Conservation (phyloP, 139 green algal genomes). For the Micromonas pusilla region DNA sequence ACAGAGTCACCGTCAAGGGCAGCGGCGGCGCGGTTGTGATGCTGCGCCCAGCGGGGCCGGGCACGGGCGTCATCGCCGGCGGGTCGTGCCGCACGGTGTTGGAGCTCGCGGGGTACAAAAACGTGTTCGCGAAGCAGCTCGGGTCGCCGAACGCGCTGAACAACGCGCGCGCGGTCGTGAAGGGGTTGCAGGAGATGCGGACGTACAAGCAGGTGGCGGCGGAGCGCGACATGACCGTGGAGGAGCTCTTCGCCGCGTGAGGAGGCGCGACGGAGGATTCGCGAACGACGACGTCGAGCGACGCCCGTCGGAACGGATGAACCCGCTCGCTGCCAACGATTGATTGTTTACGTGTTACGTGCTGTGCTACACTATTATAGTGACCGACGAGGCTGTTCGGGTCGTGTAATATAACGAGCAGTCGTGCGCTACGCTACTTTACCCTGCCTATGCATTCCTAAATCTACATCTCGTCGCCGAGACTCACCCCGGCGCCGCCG, state of each 20-base stretch:
- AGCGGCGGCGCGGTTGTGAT: slow-evolving; percentile 73
- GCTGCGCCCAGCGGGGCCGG: slow-evolving; percentile 77
- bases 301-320: too few species aligned
- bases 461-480: too few species aligned
- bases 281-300: too few species aligned
- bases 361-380: too few species aligned
- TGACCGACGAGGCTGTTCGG: too few species aligned
- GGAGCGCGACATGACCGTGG: slow-evolving; percentile 57
- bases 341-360: too few species aligned
- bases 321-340: too few species aligned
- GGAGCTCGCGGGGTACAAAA: slow-evolving; percentile 86
- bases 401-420: too few species aligned
- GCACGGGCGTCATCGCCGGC: slow-evolving; percentile 78
- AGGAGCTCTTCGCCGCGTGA: slow-evolving; percentile 35
- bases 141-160: slow-evolving; percentile 80
- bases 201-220: slow-evolving; percentile 61
- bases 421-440: too few species aligned
- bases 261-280: too few species aligned
- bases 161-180: slow-evolving; percentile 78
- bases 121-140: slow-evolving; percentile 88
- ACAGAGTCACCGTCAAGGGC: slow-evolving; percentile 59
- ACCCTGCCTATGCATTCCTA: too few species aligned
- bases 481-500: too few species aligned
- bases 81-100: slow-evolving; percentile 77
- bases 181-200: slow-evolving; percentile 61